A percentile compares a stretch with the other conserved stretches of the same genome.
These are phyloP conservation scores for Penicillium samsonianum DNA, from an alignment of 495 filamentous ascomycete genomes.

Conservation along the genomic window DNA sequence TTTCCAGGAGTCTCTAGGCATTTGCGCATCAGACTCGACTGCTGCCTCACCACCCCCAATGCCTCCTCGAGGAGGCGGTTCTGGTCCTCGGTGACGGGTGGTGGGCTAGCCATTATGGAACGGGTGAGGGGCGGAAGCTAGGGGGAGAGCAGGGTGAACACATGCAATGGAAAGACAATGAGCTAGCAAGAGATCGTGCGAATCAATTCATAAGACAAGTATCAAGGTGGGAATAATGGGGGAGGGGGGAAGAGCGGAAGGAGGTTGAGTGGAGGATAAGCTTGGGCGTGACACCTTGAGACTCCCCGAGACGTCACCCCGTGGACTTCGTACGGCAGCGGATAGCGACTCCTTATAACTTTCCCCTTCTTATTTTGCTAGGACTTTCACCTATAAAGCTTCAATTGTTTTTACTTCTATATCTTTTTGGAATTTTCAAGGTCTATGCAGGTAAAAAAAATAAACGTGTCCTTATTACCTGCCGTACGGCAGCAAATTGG, in stretches of 20 bases:
- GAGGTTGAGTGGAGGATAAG: constrained; percentile 14
- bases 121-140: constrained; percentile 21
- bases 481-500: neutral
- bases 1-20: constrained; percentile 96
- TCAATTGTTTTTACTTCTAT: neutral
- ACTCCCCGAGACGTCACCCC: constrained; percentile 27
- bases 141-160: constrained; percentile 32
- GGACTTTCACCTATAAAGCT: neutral
- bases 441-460: neutral
- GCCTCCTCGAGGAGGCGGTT: constrained; percentile 95
- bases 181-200: constrained; percentile 6
- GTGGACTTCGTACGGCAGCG: neutral
- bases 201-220: constrained; percentile 15
- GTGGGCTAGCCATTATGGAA: constrained; percentile 57
- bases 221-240: constrained; percentile 3
- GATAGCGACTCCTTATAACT: constrained; percentile 1
- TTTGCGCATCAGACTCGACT: constrained; percentile 94
- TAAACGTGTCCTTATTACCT: neutral
- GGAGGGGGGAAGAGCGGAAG: constrained; percentile 7
- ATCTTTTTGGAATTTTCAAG: neutral
- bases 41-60: constrained; percentile 91
- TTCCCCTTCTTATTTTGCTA: neutral
- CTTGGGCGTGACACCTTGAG: constrained; percentile 18
- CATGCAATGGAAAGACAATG: constrained; percentile 29
- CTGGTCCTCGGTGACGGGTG: constrained; percentile 82